phyloP scores from a whole-genome alignment of 2,329 filamentous ascomycete species.

The Colletotrichum abscissum region DNA sequence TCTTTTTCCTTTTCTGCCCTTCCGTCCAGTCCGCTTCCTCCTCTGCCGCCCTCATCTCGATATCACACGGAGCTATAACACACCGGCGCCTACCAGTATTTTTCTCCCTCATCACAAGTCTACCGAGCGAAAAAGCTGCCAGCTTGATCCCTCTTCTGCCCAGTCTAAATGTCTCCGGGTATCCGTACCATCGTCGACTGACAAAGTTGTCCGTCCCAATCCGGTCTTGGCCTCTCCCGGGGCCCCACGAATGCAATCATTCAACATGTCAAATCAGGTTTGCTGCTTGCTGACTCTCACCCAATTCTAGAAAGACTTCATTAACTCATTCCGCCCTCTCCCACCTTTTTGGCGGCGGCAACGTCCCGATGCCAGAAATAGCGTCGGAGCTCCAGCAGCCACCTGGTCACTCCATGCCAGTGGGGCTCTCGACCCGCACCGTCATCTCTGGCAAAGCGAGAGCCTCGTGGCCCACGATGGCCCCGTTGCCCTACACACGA shows the following conservation, averaged over 20 bases:
- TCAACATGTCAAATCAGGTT: slow-evolving; percentile 15
- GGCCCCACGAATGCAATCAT: slow-evolving; percentile 13
- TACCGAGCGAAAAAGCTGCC: neutral
- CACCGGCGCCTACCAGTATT: neutral
- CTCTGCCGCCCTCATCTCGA: neutral
- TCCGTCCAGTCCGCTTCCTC: neutral
- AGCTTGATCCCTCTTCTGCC: neutral
- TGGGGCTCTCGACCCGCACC: slow-evolving; percentile 11
- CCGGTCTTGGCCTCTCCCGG: slow-evolving; percentile 3
- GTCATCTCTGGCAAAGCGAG: slow-evolving; percentile 5
- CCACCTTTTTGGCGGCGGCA: slow-evolving; percentile 20
- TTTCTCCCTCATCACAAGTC: neutral
- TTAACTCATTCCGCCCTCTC: slow-evolving; percentile 5
- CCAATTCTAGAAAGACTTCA: slow-evolving; percentile 22
- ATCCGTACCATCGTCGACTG: neutral
- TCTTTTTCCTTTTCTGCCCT: slow-evolving; percentile 8
- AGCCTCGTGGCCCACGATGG: slow-evolving; percentile 21
- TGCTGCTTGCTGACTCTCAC: neutral
- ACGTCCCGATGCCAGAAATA: slow-evolving; percentile 31
- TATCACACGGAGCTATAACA: neutral
- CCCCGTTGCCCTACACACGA: slow-evolving; percentile 24
- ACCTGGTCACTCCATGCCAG: slow-evolving; percentile 1
- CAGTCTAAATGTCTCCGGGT: neutral
- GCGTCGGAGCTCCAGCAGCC: slow-evolving; percentile 7
- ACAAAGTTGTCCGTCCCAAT: neutral